Evolutionary conservation across 1,284 basidiomycete genomes (phyloP).

Genomic region (Pisolithus thermaeus): DNA sequence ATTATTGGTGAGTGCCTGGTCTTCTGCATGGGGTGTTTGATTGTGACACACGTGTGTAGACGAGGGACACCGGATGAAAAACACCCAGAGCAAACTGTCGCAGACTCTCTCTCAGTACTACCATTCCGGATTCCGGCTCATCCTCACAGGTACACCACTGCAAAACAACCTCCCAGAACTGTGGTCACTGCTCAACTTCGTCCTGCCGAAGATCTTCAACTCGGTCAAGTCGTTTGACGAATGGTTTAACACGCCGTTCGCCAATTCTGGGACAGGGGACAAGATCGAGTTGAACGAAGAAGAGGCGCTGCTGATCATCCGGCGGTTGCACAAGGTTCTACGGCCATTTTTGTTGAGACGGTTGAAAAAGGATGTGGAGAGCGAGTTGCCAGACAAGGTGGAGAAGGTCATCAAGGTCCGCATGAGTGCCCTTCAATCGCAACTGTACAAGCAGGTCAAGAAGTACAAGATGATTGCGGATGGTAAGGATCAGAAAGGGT

Average conservation of each 20-base stretch:
- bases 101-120: slow-evolving; percentile 94
- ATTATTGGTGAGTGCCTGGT: slow-evolving; percentile 72
- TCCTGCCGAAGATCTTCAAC: slow-evolving; percentile 98
- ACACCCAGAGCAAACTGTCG: slow-evolving; percentile 92
- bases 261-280: slow-evolving; percentile 93
- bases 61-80: slow-evolving; percentile 99
- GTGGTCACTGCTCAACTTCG: slow-evolving; percentile 98
- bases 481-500: slow-evolving; percentile 74
- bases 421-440: slow-evolving; percentile 93
- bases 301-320: slow-evolving; percentile 96
- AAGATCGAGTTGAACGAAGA: slow-evolving; percentile 99
- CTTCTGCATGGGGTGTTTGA: background rate
- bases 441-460: slow-evolving; percentile 98
- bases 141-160: slow-evolving; percentile 95
- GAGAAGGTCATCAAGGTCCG: slow-evolving; percentile 99
- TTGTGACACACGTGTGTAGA: slow-evolving; percentile 40
- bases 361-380: slow-evolving; percentile 98
- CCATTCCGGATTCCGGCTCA: slow-evolving; percentile 89
- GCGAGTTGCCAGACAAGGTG: slow-evolving; percentile 96
- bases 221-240: slow-evolving; percentile 99
- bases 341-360: slow-evolving; percentile 95
- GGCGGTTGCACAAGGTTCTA: slow-evolving; percentile 96
- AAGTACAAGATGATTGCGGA: slow-evolving; percentile 96
- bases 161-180: slow-evolving; percentile 99
- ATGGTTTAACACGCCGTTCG: slow-evolving; percentile 99